These are phyloP conservation scores for Remersonia thermophila DNA, from an alignment of 2,329 filamentous ascomycete species.

Conservation along the genomic window DNA sequence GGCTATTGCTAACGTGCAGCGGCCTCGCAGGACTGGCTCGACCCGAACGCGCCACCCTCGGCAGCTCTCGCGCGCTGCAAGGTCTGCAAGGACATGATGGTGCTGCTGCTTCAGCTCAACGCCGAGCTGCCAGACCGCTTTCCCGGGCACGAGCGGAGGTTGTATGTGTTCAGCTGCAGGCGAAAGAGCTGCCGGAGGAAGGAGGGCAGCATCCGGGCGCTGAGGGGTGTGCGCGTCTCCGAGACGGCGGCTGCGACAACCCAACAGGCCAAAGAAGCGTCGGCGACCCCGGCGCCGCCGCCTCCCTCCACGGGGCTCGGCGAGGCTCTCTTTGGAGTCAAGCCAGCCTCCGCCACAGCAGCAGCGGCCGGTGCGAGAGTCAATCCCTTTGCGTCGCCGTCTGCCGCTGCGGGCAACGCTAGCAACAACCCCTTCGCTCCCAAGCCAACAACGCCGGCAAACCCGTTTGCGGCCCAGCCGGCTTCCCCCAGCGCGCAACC, in stretches of 20 bases:
- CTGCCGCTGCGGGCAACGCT: constrained; percentile 14
- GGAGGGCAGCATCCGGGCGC: constrained; percentile 64
- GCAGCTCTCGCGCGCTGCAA: constrained; percentile 73
- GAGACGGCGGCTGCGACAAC: constrained; percentile 23
- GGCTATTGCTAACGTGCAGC: constrained; percentile 14
- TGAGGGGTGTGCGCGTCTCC: constrained; percentile 55
- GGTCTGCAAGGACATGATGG: constrained; percentile 73
- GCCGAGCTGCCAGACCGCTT: constrained; percentile 80
- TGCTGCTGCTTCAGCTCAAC: constrained; percentile 79
- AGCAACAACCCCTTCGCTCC: constrained; percentile 45
- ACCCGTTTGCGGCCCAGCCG: constrained; percentile 34
- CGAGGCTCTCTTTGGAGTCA: constrained; percentile 58
- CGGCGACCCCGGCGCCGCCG: constrained; percentile 22
- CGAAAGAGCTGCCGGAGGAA: constrained; percentile 69
- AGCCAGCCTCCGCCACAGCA: constrained; percentile 27
- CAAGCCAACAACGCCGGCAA: constrained; percentile 21
- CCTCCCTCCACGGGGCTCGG: constrained; percentile 39
- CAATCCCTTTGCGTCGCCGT: constrained; percentile 46
- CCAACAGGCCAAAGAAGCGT: constrained; percentile 22
- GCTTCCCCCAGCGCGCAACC: constrained; percentile 4
- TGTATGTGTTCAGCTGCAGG: constrained; percentile 79
- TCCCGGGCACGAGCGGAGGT: constrained; percentile 70
- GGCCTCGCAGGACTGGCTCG: constrained; percentile 62
- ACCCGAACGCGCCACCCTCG: constrained; percentile 56
- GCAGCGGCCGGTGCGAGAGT: neutral